phyloP scores from a whole-genome alignment of 768 basidiomycete species.

The Auriscalpium vulgare region DNA sequence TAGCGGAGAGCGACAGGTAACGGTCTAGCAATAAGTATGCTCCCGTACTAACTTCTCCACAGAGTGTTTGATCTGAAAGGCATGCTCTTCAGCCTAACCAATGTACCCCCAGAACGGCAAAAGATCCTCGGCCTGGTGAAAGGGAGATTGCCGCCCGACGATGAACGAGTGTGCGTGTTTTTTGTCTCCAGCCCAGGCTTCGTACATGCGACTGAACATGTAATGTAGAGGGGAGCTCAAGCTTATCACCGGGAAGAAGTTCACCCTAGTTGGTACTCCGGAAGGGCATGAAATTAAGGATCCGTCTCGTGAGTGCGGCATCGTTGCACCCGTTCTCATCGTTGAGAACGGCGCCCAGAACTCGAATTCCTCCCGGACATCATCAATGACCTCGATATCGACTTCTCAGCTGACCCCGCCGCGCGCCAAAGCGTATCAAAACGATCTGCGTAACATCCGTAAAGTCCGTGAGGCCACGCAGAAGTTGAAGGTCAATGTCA shows the following conservation, averaged over 20 bases:
- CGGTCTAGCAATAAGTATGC: not conserved
- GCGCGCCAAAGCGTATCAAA: conserved; percentile 51
- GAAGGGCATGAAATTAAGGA: conserved; percentile 83
- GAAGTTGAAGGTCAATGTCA: conserved; percentile 59
- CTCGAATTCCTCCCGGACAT: conserved; percentile 61
- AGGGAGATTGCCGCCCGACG: conserved; percentile 73
- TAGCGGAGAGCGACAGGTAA: conserved; percentile 76
- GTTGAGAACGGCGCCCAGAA: conserved; percentile 29
- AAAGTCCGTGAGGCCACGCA: conserved; percentile 69
- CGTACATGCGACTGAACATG: conserved; percentile 1
- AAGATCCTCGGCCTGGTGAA: conserved; percentile 84
- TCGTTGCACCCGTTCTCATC: not conserved
- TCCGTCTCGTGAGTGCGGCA: conserved; percentile 42
- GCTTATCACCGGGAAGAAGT: conserved; percentile 57
- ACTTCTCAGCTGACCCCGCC: conserved; percentile 58
- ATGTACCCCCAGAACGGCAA: conserved; percentile 77
- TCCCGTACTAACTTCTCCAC: not conserved
- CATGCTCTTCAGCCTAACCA: conserved; percentile 57
- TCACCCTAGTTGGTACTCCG: conserved; percentile 81
- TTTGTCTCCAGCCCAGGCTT: not conserved
- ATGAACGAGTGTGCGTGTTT: conserved; percentile 46
- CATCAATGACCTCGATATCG: conserved; percentile 76
- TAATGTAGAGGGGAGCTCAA: conserved; percentile 46
- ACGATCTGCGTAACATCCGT: conserved; percentile 74
- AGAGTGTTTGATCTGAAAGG: conserved; percentile 81